Evolutionary conservation across 2,329 filamentous ascomycete species (phyloP).

Genomic region (Chrysoporthe austroafricana): DNA sequence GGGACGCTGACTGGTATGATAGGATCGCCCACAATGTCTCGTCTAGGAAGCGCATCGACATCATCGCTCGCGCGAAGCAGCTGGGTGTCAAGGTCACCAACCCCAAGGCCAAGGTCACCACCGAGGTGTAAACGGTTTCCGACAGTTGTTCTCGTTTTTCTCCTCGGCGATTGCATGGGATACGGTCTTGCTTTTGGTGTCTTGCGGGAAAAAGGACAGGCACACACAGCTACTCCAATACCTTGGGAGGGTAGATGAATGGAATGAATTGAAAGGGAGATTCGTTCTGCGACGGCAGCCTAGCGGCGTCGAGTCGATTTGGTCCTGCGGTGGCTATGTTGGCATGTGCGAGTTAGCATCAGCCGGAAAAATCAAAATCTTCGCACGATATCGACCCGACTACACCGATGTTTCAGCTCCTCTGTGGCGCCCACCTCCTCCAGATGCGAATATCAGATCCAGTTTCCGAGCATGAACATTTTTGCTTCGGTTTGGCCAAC

Average conservation of each 20-base stretch:
- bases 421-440: not conserved
- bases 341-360: constrained; percentile 30
- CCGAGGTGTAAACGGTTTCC: constrained; percentile 70
- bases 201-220: constrained; percentile 30
- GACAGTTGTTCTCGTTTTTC: constrained; percentile 27
- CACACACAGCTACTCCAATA: constrained; percentile 25
- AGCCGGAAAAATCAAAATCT: constrained; percentile 28
- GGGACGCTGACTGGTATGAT: constrained; percentile 29
- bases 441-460: not conserved
- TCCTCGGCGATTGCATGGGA: constrained; percentile 32
- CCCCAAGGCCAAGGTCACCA: constrained; percentile 97
- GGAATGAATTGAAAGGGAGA: constrained; percentile 25
- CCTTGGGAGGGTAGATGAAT: constrained; percentile 24
- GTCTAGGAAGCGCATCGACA: constrained; percentile 97
- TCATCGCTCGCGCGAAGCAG: constrained; percentile 96
- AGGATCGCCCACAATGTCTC: constrained; percentile 99
- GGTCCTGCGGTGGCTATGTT: constrained; percentile 29
- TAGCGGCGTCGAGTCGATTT: constrained; percentile 27
- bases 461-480: not conserved
- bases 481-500: not conserved
- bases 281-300: constrained; percentile 22
- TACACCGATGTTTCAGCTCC: not conserved
- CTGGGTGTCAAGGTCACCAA: constrained; percentile 99
- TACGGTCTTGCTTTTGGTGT: constrained; percentile 33
- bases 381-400: constrained; percentile 17